A percentile compares a stretch with the other conserved stretches of the same genome.
Conservation (phyloP, 176 grass and related monocot genomes). For the Rhynchospora tenuis region DNA sequence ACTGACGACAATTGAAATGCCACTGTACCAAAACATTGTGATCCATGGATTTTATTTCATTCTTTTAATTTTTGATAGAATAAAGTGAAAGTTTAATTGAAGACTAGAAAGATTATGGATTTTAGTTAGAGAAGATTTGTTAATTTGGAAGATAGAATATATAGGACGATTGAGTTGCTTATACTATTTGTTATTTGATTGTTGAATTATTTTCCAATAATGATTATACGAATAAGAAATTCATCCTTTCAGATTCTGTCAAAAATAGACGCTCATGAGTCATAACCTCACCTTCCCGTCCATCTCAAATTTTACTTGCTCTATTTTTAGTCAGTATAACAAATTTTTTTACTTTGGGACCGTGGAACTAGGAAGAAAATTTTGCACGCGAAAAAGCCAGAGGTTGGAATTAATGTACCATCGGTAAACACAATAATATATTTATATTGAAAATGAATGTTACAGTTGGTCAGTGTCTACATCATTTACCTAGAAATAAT, state of each 20-base stretch:
- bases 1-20: neutral
- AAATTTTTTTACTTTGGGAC: neutral
- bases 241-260: neutral
- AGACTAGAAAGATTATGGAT: neutral
- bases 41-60: neutral
- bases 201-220: neutral
- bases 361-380: neutral
- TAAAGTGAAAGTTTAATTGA: neutral
- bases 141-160: neutral
- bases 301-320: neutral
- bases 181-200: neutral
- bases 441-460: neutral
- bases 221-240: neutral
- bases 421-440: neutral
- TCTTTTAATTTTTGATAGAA: neutral
- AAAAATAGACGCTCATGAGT: neutral
- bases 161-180: neutral
- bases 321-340: neutral
- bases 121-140: neutral
- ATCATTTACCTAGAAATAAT: too few relatives aligned
- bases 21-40: neutral
- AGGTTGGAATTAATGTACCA: neutral
- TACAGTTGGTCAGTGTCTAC: too few relatives aligned
- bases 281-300: neutral
- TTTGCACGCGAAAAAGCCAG: neutral